Base-by-base conservation (phyloP, 108 stramenopile genomes). In the Bacterosira constricta region DNA sequence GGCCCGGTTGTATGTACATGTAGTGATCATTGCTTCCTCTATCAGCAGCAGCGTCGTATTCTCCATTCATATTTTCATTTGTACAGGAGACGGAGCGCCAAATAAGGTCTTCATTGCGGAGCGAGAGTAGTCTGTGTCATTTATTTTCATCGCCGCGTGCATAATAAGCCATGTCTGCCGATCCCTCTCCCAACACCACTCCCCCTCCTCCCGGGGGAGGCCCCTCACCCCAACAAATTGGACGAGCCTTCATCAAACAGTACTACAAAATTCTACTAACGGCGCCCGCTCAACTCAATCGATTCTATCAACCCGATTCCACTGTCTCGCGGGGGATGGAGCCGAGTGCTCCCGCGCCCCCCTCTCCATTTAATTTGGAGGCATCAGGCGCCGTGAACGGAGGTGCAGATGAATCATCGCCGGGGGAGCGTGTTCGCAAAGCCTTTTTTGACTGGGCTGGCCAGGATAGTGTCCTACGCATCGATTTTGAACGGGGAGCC, bases 221-320 rank as follows among this genome's bases (percentile, higher is more conserved):
- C 13, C 83, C 85, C 27, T 67, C 84, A 9, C 84, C 84, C 23
- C 75, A 85, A 62, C 83, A 74, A 35, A 79, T 93, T 32, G 92
- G 87, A 30, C 85, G 74, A 12, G 59, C 71, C 38, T 94, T 94
- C 79, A 84, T 94, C 71, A 89, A 90, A 69, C 75, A 80, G 61
- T 94, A 91, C 70, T 94, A 94, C 77, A 74, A 90, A 74, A 79
- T 69, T 21, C 82, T 94, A 42, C 60, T 83, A 36, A 75, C 79
- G 39, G 81, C 61, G 4, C 87, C 92, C 17, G 80, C 85, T 26
- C 64, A 84, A 27, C 70, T 91, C 46, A 49, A 61, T 42, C 78
- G 72, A 12, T 88, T 91, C 46, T 94, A 94, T 69, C 73, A 86
- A 58, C 80, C 86, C 4, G 69, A 80, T 36, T 41, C 45, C 73